Evolutionary conservation across 768 basidiomycete genomes (phyloP).

Genomic region (Psilocybe cubensis): DNA sequence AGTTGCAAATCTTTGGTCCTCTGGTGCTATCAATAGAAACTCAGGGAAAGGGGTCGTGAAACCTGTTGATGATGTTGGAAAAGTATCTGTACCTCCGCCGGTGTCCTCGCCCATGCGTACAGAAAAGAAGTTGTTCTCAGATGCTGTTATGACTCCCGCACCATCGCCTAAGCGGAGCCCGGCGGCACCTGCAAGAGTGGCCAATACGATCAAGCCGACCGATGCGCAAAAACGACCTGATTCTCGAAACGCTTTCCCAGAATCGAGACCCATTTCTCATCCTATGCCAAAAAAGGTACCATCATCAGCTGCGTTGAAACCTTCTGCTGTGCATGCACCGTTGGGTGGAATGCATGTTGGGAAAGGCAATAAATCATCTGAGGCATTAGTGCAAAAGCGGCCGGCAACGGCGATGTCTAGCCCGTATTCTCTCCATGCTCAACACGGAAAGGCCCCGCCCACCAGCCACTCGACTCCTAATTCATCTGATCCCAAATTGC

Average conservation of each 20-base stretch:
- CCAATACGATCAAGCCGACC: background rate
- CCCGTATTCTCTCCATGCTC: conserved; percentile 5
- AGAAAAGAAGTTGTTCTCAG: conserved; percentile 26
- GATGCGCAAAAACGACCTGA: conserved; percentile 23
- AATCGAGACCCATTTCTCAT: conserved; percentile 1
- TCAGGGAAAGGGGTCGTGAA: conserved; percentile 15
- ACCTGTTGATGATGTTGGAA: conserved; percentile 5
- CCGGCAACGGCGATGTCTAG: conserved; percentile 19
- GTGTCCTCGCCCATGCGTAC: conserved; percentile 10
- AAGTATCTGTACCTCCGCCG: background rate
- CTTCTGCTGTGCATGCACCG: conserved; percentile 4
- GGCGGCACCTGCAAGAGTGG: background rate
- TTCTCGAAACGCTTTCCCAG: conserved; percentile 9
- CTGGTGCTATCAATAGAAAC: conserved; percentile 37
- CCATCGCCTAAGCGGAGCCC: conserved; percentile 4
- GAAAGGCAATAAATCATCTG: conserved; percentile 13
- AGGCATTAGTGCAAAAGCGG: conserved; percentile 17
- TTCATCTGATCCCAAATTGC: conserved; percentile 14
- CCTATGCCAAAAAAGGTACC: conserved; percentile 14
- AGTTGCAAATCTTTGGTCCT: conserved; percentile 76
- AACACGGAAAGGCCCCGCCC: conserved; percentile 14
- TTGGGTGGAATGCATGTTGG: conserved; percentile 4
- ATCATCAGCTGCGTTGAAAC: conserved; percentile 11
- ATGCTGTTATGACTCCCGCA: conserved; percentile 25
- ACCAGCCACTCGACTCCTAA: conserved; percentile 21